Evolutionary conservation across 176 grass and related monocot genomes (phyloP), one percentile per base, ranked within the genome.

Genomic region (Musa beccarii): DNA sequence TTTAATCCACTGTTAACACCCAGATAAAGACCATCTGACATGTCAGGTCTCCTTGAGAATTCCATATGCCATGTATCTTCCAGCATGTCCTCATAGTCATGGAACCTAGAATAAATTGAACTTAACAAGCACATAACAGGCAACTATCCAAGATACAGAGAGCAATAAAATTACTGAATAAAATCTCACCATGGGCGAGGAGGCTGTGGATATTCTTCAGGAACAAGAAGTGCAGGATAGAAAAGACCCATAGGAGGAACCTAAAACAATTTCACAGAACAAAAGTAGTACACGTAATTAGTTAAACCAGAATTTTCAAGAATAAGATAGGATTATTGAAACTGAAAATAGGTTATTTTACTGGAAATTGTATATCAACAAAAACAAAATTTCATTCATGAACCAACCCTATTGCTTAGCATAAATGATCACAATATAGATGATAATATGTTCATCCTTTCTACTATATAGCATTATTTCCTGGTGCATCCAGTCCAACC

Each of bases 171-270:
- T 50, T 14, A 9, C 6, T 72, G 16, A 43, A 64, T 17, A 79
- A 77, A 69, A 26, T 84, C 82, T 92, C 75, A 97, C 94, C 94
- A 97, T 82, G 84, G 68, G 71, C 90, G 87, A 66, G 94, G 88
- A 84, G 94, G 88, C 73, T 88, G 86, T 49, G 86, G 90, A 80
- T 80, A 91, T 62, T 97, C 94, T 80, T 97, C 94, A 69, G 88
- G 86, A 78, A 82, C 80, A 85, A 97, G 86, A 82, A 97, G 80
- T 82, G 87, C 79, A 10, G 94, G 94, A 66, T 91, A 97, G 80
- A 97, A 85, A 83, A 97, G 88, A 10, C 94, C 94, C 94, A 97
- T 97, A 73, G 94, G 88, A 82, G 94, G 90, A 81, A 97, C 94
- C 94, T 97, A 74, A 9, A 56, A 51, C 14, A 9, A 74, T 55